Conservation (phyloP, 129 eudicot species). For the Pittosporum tobira region DNA sequence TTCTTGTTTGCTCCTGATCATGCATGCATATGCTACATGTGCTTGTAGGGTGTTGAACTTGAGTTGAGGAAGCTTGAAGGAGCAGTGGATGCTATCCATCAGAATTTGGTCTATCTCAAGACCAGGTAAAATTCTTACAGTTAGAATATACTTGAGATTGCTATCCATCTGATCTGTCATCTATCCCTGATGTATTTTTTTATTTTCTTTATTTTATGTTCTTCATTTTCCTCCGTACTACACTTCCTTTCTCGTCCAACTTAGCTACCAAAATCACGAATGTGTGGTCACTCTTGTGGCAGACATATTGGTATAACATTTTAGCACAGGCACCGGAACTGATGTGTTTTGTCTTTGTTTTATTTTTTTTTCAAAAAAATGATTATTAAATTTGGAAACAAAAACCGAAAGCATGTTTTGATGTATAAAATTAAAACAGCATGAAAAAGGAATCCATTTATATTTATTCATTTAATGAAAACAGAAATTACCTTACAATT, state of each 20-base stretch:
- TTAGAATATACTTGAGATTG: not conserved
- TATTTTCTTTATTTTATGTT: not conserved
- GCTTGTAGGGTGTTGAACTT: conserved; percentile 70
- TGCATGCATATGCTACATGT: conserved; percentile 6
- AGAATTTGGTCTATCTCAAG: conserved; percentile 54
- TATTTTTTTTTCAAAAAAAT: too few relatives aligned
- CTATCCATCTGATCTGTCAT: not conserved
- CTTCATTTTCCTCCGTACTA: not conserved
- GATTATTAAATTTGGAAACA: too few relatives aligned
- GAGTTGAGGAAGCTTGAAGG: conserved; percentile 85
- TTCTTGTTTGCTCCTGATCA: not conserved
- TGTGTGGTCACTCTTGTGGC: not conserved
- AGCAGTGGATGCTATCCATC: conserved; percentile 61
- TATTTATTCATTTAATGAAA: too few relatives aligned
- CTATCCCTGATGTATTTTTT: not conserved
- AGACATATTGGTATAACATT: not conserved
- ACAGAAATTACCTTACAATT: too few relatives aligned
- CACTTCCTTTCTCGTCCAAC: not conserved
- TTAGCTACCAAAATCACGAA: not conserved
- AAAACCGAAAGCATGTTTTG: too few relatives aligned
- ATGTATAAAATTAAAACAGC: too few relatives aligned
- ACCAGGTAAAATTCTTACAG: conserved; percentile 31
- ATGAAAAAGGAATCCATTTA: not conserved
- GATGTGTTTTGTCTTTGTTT: too few relatives aligned
- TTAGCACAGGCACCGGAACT: too few relatives aligned